Conservation (phyloP, 257 asterid genomes). For the Eucommia ulmoides region DNA sequence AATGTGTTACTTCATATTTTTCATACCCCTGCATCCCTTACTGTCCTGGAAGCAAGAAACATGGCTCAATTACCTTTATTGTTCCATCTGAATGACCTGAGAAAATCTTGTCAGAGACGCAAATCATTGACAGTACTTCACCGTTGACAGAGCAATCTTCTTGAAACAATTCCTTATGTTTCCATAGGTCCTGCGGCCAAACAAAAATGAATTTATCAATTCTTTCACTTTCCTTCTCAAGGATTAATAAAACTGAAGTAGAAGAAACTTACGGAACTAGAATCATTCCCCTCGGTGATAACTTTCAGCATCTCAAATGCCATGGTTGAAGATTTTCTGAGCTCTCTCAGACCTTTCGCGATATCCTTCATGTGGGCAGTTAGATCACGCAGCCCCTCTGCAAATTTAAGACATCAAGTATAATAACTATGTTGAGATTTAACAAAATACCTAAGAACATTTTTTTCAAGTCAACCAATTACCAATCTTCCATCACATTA, state of each 20-base stretch:
- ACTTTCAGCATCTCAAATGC: slow-evolving; percentile 64
- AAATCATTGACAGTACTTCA: slow-evolving; percentile 48
- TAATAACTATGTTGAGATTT: neutral
- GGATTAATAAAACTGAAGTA: neutral
- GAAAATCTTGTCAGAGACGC: slow-evolving; percentile 42
- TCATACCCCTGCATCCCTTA: neutral
- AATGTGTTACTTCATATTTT: no score
- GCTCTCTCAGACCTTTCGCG: slow-evolving; percentile 60
- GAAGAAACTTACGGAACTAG: slow-evolving; percentile 44
- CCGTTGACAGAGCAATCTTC: slow-evolving; percentile 63
- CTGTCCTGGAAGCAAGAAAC: neutral
- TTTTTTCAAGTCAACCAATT: no score
- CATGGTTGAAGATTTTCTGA: slow-evolving; percentile 46
- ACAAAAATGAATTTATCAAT: slow-evolving; percentile 1
- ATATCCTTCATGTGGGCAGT: slow-evolving; percentile 52
- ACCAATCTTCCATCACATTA: no score
- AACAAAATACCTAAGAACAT: no score
- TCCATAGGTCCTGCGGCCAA: slow-evolving; percentile 61
- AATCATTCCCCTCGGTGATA: slow-evolving; percentile 60
- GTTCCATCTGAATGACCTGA: slow-evolving; percentile 86
- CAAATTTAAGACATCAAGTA: slow-evolving; percentile 6
- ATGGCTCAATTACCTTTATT: slow-evolving; percentile 35
- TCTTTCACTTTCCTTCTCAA: neutral
- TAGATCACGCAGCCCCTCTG: slow-evolving; percentile 67
- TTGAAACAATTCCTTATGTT: slow-evolving; percentile 40